Conservation (phyloP, 345 rosid species). For the Reutealis trisperma region DNA sequence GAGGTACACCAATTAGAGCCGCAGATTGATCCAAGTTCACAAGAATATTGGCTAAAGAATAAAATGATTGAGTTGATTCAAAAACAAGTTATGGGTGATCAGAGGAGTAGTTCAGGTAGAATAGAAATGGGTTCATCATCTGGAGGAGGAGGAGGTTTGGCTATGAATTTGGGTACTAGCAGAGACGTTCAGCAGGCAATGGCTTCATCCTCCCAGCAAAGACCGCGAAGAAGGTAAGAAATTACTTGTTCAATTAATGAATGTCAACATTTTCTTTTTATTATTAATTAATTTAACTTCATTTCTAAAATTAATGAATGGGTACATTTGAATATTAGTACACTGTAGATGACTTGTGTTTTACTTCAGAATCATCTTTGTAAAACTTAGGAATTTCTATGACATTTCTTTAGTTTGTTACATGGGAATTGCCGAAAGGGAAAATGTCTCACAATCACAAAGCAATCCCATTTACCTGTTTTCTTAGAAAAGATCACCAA, state of each 20-base stretch:
- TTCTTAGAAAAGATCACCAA: constrained; percentile 8
- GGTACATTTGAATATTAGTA: too few relatives aligned
- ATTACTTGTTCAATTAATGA: not conserved
- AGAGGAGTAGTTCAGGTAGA: not conserved
- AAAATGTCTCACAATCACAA: not conserved
- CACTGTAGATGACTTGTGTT: not conserved
- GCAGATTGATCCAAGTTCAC: constrained; percentile 28
- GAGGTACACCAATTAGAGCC: too few relatives aligned
- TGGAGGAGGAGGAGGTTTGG: constrained; percentile 11
- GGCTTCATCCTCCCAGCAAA: constrained; percentile 38
- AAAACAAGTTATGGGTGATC: not conserved
- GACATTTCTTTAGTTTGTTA: not conserved
- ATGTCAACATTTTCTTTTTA: too few relatives aligned
- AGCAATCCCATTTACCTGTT: not conserved
- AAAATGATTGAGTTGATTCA: constrained; percentile 19
- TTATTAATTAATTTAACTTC: too few relatives aligned
- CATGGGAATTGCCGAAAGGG: not conserved
- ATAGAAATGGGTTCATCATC: not conserved
- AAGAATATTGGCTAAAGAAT: constrained; percentile 36
- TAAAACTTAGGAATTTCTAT: too few relatives aligned
- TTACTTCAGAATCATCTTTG: not conserved
- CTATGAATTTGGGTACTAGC: not conserved
- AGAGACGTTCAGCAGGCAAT: constrained; percentile 7
- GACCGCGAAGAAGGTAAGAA: constrained; percentile 47
- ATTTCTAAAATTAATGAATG: too few relatives aligned